Evolutionary conservation across 2,329 filamentous ascomycete genomes (phyloP), one percentile per base, ranked within the genome.

Genomic region (Colletotrichum magnum): DNA sequence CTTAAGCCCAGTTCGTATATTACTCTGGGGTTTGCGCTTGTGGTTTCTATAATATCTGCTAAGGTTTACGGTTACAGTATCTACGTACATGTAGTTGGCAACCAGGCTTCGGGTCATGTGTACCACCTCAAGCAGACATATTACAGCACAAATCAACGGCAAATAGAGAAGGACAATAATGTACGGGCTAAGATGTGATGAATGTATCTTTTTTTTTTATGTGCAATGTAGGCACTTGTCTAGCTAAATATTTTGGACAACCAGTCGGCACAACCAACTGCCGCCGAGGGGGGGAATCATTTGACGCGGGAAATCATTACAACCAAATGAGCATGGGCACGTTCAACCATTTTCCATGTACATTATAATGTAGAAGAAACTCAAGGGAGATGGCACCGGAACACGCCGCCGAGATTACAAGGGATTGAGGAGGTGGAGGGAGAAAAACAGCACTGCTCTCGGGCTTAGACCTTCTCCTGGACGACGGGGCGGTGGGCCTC

Each of bases 251-350:
- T 24, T 52, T 50, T 4, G 57, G 62, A 56, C 62, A 47, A 52
- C 43, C 54, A 26, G 56, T 60, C 56, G n/a, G 47, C 21, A 52
- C 60, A 50, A 52, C 63, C 62, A 57, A 53, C 56, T 24, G 51
- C 67, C 67, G 67, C 32, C 32, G 10, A 62, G 57, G 66, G 66
- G 67, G 57, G 66, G 66, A 69, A 69, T 69, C 67, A 67, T 69
- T 47, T 67, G 67, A 69, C 62, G 66, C 62, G 56, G 62, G 51
- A 69, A 69, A 61, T 69, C 62, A 69, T 67, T 58, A 67, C 45
- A 69, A 56, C 67, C 56, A 61, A 69, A 41, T 61, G 45, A 48
- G 28, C n/a, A 36, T 13, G 26, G 43, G n/a, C 24, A 36, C 57
- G 57, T 39, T 32, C 32, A 18, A 58, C 18, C 41, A 12, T 24